A percentile compares a stretch with the other conserved stretches of the same genome.
phyloP scores from a whole-genome alignment of 2,329 filamentous ascomycete genomes.

The Neoascochyta sp. region DNA sequence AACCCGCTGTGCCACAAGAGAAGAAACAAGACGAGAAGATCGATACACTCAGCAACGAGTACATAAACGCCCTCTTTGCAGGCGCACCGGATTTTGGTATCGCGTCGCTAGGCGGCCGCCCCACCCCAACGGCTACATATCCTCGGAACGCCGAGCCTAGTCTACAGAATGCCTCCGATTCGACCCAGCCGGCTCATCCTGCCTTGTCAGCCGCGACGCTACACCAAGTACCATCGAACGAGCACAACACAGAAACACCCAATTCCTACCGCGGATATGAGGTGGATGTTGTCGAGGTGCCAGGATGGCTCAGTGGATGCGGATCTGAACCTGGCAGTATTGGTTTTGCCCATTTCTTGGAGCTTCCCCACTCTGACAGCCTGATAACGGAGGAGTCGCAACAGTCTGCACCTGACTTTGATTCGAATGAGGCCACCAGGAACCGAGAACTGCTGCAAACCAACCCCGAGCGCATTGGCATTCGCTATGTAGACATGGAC shows the following conservation, averaged over 20 bases:
- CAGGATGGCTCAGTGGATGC: conserved; percentile 70
- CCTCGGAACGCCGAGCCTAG: conserved; percentile 61
- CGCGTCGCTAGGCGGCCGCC: conserved; percentile 57
- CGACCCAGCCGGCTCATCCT: conserved; percentile 26
- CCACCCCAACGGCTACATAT: conserved; percentile 62
- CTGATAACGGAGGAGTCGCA: conserved; percentile 56
- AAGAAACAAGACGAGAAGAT: conserved; percentile 10
- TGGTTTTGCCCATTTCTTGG: conserved; percentile 65
- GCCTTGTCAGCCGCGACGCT: conserved; percentile 38
- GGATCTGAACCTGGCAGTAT: conserved; percentile 68
- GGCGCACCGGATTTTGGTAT: conserved; percentile 71
- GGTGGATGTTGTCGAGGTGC: conserved; percentile 50
- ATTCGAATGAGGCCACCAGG: conserved; percentile 28
- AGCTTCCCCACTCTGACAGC: conserved; percentile 62
- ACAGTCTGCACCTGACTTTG: conserved; percentile 37
- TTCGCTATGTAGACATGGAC: conserved; percentile 31
- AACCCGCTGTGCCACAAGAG: background rate
- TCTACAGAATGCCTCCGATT: conserved; percentile 61
- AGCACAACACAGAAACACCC: no score
- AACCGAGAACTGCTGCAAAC: conserved; percentile 44
- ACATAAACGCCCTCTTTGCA: conserved; percentile 68
- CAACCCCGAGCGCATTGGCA: conserved; percentile 38
- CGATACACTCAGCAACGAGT: conserved; percentile 43
- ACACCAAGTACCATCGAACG: conserved; percentile 15
- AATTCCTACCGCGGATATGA: conserved; percentile 33